phyloP scores from a whole-genome alignment of 306 rosid species.

The Dalbergia cochinchinensis region DNA sequence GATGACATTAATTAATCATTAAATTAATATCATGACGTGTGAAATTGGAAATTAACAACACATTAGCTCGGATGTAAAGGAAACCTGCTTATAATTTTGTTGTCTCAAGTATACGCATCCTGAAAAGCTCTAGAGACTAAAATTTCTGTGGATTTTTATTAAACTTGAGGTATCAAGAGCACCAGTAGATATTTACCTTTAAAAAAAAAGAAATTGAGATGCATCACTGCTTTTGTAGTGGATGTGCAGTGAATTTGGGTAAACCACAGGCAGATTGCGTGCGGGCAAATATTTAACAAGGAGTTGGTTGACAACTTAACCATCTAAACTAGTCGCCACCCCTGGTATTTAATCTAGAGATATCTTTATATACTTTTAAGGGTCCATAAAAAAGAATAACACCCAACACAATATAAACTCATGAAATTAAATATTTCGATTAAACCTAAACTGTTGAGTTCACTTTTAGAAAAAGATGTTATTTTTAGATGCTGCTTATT shows the following conservation, averaged over 20 bases:
- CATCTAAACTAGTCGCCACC: conserved; percentile 33
- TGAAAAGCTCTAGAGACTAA: neutral
- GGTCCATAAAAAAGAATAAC: neutral
- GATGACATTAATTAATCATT: neutral
- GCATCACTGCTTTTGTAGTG: neutral
- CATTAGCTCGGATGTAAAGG: neutral
- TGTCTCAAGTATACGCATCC: neutral
- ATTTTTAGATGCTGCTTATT: neutral
- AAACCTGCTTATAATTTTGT: neutral
- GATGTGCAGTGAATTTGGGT: conserved; percentile 14
- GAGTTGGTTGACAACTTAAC: conserved; percentile 51
- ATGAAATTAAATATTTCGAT: neutral
- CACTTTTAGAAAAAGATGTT: neutral
- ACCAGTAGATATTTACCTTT: no score
- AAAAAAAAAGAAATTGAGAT: neutral
- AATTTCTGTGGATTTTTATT: neutral
- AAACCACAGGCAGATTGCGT: conserved; percentile 52
- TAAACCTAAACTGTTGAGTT: neutral
- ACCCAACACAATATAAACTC: neutral
- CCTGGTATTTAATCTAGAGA: conserved; percentile 1
- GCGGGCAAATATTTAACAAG: conserved; percentile 41
- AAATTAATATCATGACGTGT: neutral
- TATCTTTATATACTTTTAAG: neutral
- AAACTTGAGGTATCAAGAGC: neutral
- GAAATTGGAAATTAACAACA: neutral